These are phyloP conservation scores for Vigna angularis DNA, from an alignment of 306 rosid genomes.

Conservation along the genomic window DNA sequence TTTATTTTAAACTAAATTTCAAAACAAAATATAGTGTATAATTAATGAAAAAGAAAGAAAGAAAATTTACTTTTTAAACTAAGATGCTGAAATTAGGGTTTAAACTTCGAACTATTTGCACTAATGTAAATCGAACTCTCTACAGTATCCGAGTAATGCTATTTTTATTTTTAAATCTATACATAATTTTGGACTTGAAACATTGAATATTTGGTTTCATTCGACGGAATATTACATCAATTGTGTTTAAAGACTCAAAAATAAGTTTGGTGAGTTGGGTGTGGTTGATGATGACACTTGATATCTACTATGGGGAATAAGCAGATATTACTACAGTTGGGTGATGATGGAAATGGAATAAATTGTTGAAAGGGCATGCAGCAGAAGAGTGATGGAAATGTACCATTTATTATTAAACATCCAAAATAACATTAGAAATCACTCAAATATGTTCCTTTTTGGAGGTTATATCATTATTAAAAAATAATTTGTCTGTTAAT, in stretches of 20 bases:
- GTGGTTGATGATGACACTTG: not conserved
- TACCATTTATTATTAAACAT: not conserved
- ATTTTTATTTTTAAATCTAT: too few species aligned
- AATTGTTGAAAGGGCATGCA: not conserved
- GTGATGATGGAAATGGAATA: constrained; percentile 5
- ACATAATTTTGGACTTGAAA: too few species aligned
- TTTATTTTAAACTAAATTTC: not conserved
- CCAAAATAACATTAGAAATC: too few species aligned
- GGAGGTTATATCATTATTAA: too few species aligned
- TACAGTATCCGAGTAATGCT: too few species aligned
- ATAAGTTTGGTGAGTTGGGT: not conserved
- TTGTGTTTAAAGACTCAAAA: not conserved
- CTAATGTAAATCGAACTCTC: too few species aligned
- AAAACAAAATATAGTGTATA: not conserved
- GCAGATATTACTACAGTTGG: constrained; percentile 5
- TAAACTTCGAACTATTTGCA: too few species aligned
- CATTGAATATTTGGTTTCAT: too few species aligned
- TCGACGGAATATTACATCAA: not conserved
- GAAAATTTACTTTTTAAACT: not conserved
- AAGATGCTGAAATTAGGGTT: too few species aligned
- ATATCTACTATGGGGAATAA: constrained; percentile 10
- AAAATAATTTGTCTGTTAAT: too few species aligned
- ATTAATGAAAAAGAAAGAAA: not conserved
- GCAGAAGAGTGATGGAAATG: not conserved
- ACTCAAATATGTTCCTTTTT: too few species aligned